A percentile compares a stretch with the other conserved stretches of the same genome.
These are phyloP conservation scores for Pseudodiploospora longispora DNA, from an alignment of 2,329 filamentous ascomycete species.

Conservation along the genomic window DNA sequence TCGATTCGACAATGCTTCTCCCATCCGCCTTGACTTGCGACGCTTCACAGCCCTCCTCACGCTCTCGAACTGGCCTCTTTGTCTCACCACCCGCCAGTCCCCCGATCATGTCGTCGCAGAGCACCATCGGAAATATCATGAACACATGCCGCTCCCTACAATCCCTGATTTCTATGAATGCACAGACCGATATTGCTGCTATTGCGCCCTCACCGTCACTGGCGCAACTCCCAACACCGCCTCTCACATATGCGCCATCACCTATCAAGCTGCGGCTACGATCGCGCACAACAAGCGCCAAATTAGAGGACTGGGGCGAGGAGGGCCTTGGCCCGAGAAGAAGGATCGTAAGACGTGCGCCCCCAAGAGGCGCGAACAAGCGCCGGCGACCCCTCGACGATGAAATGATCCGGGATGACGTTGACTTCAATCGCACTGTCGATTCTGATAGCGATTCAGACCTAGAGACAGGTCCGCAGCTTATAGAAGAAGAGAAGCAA, in stretches of 20 bases:
- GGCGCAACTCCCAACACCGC: constrained; percentile 45
- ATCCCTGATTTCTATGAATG: constrained; percentile 36
- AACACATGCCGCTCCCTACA: constrained; percentile 54
- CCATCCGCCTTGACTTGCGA: constrained; percentile 53
- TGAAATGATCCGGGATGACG: constrained; percentile 34
- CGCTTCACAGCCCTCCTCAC: constrained; percentile 33
- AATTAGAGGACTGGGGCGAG: not conserved
- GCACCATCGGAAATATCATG: constrained; percentile 46
- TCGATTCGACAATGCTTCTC: constrained; percentile 41
- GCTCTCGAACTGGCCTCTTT: constrained; percentile 31
- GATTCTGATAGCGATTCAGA: constrained; percentile 26
- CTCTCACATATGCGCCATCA: constrained; percentile 41
- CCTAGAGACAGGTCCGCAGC: constrained; percentile 18
- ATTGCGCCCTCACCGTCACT: constrained; percentile 23
- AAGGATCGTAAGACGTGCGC: constrained; percentile 44
- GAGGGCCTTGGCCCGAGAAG: constrained; percentile 19
- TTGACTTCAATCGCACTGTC: not conserved
- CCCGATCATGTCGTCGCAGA: constrained; percentile 36
- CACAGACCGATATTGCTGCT: constrained; percentile 5
- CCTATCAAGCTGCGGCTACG: constrained; percentile 50
- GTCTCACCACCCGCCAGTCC: constrained; percentile 53
- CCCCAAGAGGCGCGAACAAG: constrained; percentile 44
- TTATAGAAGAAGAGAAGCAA: constrained; percentile 8
- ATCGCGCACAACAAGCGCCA: constrained; percentile 27
- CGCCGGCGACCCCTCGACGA: constrained; percentile 41